Evolutionary conservation across 441 rosid genomes (phyloP), one percentile per base, ranked within the genome.

Genomic region (Bruguiera hainesii): DNA sequence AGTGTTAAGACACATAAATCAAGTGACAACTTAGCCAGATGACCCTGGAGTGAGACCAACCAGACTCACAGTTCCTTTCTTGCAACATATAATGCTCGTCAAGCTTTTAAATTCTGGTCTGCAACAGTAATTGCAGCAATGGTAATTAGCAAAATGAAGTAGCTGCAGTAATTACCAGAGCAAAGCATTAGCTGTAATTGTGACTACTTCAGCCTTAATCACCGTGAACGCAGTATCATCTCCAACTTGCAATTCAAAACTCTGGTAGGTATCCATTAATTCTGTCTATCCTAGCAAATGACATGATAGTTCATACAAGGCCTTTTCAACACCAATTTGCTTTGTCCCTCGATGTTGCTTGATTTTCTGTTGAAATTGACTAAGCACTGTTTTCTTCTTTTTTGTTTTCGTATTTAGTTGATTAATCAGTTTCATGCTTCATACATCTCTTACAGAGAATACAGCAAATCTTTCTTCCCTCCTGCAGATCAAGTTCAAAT

Each of bases 291-390:
- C 21, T 31, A 59, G 59, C 48, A 11, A 58, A 57, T 26, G 28
- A n/a, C 13, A 21, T 46, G 63, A 67, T 20, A 20, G 33, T 64
- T 51, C 60, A 63, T 7, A 18, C 1, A 20, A 64, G 58, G 67
- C 60, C 30, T 52, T n/a, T 31, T 64, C 48, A 11, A 7, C 63
- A 11, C 30, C 30, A 16, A 25, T 65, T 53, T 53, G 53, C 61
- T 66, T 1, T 39, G 20, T 53, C 7, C 13, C 30, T 8, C 31
- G 58, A 55, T 23, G 29, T 55, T 60, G 57, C 35, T 46, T 50
- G 37, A 60, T 68, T 23, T 31, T 35, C 23, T 50, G 58, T n/a
- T 48, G 49, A 28, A 60, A 30, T 37, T 60, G 51, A 23, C 8
- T 48, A 60, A 50, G 35, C 57, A 68, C 37, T 50, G 26, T 21